phyloP scores from a whole-genome alignment of 2,329 filamentous ascomycete species.

The Chrysoporthe deuterocubensis region DNA sequence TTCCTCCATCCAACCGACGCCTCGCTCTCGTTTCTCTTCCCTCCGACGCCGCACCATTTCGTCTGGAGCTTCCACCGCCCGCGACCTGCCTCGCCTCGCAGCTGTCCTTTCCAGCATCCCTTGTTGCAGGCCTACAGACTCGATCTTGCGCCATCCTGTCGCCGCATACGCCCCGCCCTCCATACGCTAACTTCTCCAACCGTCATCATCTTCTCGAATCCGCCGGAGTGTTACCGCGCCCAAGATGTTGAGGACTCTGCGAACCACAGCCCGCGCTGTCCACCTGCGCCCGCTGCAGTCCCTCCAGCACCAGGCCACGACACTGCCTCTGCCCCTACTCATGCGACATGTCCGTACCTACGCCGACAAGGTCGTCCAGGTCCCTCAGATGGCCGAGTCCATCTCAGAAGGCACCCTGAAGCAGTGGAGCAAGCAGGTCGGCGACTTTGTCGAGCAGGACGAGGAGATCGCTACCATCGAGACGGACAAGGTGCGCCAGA shows the following conservation, averaged over 20 bases:
- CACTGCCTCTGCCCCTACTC: constrained; percentile 50
- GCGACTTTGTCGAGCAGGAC: constrained; percentile 92
- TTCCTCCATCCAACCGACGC: background rate
- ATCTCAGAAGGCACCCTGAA: constrained; percentile 97
- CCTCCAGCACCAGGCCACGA: constrained; percentile 26
- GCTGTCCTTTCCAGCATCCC: constrained; percentile 3
- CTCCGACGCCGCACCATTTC: background rate
- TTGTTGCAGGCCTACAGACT: background rate
- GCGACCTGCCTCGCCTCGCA: constrained; percentile 11
- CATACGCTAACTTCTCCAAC: background rate
- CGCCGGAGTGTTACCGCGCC: constrained; percentile 3
- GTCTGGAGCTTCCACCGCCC: background rate
- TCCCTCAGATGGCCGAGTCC: constrained; percentile 97
- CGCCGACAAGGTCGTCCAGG: constrained; percentile 87
- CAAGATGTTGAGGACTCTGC: constrained; percentile 31
- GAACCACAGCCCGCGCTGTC: constrained; percentile 35
- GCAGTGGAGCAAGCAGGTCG: constrained; percentile 90
- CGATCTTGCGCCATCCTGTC: background rate
- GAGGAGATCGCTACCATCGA: constrained; percentile 99
- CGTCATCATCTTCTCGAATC: background rate
- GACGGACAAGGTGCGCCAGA: constrained; percentile 82
- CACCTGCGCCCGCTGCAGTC: constrained; percentile 42
- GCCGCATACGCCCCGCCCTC: background rate
- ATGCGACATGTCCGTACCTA: constrained; percentile 64
- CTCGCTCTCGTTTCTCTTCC: constrained; percentile 2